phyloP scores from a whole-genome alignment of 306 rosid species.

The Fragaria iinumae region DNA sequence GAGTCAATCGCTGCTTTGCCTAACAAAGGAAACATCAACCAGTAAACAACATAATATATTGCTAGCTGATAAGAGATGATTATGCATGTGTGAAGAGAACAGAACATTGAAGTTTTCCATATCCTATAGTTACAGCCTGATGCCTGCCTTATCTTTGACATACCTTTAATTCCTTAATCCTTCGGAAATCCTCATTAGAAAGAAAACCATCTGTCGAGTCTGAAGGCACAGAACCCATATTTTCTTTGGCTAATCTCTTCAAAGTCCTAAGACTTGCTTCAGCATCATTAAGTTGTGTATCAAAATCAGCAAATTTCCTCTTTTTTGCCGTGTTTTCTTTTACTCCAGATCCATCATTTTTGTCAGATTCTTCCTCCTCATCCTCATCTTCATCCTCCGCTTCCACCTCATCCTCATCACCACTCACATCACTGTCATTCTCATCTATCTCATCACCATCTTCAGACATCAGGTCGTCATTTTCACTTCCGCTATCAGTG shows the following conservation, averaged over 20 bases:
- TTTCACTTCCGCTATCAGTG: constrained; percentile 43
- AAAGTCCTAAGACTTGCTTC: constrained; percentile 85
- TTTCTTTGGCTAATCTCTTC: constrained; percentile 57
- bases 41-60: constrained; percentile 9
- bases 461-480: constrained; percentile 32
- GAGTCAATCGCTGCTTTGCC: constrained; percentile 66
- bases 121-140: background rate
- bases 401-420: constrained; percentile 29
- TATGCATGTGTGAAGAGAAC: background rate
- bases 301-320: constrained; percentile 64
- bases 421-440: constrained; percentile 34
- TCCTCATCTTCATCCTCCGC: constrained; percentile 36
- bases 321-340: constrained; percentile 44
- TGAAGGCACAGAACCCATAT: constrained; percentile 13
- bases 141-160: background rate
- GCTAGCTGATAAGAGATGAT: background rate
- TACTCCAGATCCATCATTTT: constrained; percentile 30
- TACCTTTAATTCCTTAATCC: constrained; percentile 75
- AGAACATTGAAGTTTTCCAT: background rate
- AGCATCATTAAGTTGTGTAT: constrained; percentile 50
- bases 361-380: constrained; percentile 5
- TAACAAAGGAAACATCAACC: constrained; percentile 29
- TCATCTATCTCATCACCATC: constrained; percentile 32
- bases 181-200: constrained; percentile 79
- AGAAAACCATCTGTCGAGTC: constrained; percentile 70